Conservation (phyloP, 768 basidiomycete species). For the Tulasnella sp. region DNA sequence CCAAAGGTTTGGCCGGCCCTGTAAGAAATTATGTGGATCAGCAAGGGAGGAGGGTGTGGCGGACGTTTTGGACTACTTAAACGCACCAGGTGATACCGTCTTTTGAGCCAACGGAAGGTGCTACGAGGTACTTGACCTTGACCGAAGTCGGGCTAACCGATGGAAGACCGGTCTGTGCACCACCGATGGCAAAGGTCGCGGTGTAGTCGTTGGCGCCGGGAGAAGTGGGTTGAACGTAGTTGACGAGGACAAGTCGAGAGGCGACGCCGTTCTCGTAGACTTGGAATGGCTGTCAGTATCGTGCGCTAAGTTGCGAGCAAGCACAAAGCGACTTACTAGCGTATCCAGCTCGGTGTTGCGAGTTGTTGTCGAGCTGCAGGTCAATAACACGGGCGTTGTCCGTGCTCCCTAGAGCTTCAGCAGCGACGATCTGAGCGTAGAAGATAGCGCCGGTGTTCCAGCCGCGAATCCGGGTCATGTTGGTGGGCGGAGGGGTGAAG, state of each 20-base stretch:
- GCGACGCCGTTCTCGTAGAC: conserved; percentile 7
- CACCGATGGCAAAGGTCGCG: conserved; percentile 15
- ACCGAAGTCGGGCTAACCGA: not conserved
- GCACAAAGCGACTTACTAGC: conserved; percentile 10
- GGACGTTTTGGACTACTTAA: not conserved
- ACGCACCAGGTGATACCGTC: conserved; percentile 20
- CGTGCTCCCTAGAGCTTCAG: conserved; percentile 11
- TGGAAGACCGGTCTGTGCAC: conserved; percentile 13
- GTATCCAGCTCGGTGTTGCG: conserved; percentile 1
- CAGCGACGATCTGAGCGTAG: conserved; percentile 10
- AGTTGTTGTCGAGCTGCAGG: not conserved
- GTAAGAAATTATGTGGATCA: not conserved
- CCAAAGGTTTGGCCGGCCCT: conserved; percentile 22
- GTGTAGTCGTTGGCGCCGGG: conserved; percentile 17
- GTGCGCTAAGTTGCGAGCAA: too few species aligned
- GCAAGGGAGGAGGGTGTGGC: not conserved
- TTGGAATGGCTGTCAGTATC: not conserved
- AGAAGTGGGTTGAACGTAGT: not conserved
- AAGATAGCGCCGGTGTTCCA: conserved; percentile 17
- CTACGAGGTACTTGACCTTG: conserved; percentile 17
- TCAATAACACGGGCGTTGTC: conserved; percentile 8
- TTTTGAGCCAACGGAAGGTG: conserved; percentile 12
- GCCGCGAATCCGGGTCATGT: not conserved
- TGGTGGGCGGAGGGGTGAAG: conserved; percentile 14
- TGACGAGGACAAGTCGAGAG: conserved; percentile 17